Base-by-base conservation (phyloP, 1,284 basidiomycete species). In the Ustilago tritici region DNA sequence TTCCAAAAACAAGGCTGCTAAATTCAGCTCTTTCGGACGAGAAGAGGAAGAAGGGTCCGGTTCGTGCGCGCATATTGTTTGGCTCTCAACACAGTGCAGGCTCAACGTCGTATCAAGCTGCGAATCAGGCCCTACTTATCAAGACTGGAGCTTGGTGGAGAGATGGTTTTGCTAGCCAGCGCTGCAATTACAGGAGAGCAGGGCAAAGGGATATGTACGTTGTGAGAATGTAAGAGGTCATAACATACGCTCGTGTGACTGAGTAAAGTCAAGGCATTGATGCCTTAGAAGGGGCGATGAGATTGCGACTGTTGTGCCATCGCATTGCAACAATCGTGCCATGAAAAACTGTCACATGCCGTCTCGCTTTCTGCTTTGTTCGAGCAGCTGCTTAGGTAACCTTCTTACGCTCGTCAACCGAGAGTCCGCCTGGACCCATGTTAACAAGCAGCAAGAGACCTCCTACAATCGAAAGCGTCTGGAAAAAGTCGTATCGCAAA, bases 331-430 rank as follows among this genome's bases (percentile, higher is more conserved):
- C n/a, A 46, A 23, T 15, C n/a, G 3, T 46, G 43, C 43, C 43
- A 19, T 9, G 43, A 19, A 2, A 28, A 19, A 46, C n/a, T n/a
- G 43, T 46, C 43, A 19, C 43, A 46, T 19, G n/a, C n/a, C 23
- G 2, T 50, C 49, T 19, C 31, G 49, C 31, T 14, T 50, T 8
- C 49, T 50, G 49, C 49, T 50, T 50, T 7, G 31, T 14, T 15
- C 1, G 14, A 46, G 43, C 8, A 15, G 17, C 43, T 17, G n/a
- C 19, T 32, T 50, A 50, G 28, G 49, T 50, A 28, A 77, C 95
- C 91, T 98, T 98, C 90, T 98, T 98, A 90, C 98, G 98, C 90
- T 98, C 95, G 88, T 99, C 97, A 70, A 99, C 93, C 9, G 96
- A 98, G 78, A 98, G 90, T 77, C 96, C 96, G 70, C 95, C 93